A percentile compares a stretch with the other conserved stretches of the same genome.
Conservation (phyloP, 805 yeast species). For the Yarrowia divulgata region DNA sequence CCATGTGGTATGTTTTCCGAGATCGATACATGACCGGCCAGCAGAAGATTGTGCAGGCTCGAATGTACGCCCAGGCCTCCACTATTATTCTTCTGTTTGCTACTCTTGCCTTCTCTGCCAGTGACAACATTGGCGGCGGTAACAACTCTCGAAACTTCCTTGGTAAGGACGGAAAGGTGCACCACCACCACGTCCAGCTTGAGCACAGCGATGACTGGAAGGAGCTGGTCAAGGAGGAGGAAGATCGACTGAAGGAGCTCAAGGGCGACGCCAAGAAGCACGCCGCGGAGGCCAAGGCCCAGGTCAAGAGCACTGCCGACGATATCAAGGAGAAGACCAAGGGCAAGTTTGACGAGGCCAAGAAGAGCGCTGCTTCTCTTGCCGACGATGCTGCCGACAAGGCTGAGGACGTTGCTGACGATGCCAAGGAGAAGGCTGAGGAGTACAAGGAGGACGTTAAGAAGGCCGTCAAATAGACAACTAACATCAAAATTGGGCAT, state of each 20-base stretch:
- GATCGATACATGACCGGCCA: conserved; percentile 77
- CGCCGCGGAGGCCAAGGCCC: conserved; percentile 6
- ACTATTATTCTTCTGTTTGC: conserved; percentile 63
- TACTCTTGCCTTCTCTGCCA: conserved; percentile 26
- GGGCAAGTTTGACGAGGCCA: conserved; percentile 34
- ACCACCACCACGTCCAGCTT: conserved; percentile 34
- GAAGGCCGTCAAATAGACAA: conserved; percentile 29
- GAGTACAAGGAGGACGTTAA: conserved; percentile 30
- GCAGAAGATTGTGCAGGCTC: conserved; percentile 86
- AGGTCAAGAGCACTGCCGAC: conserved; percentile 29
- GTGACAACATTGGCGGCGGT: conserved; percentile 12
- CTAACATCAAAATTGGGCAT: conserved; percentile 6
- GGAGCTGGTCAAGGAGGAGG: conserved; percentile 56
- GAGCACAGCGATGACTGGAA: conserved; percentile 54
- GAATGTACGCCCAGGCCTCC: conserved; percentile 89
- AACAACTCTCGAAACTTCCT: conserved; percentile 28
- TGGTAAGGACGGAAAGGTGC: conserved; percentile 34
- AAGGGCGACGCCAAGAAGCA: conserved; percentile 7
- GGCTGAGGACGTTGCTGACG: conserved; percentile 19
- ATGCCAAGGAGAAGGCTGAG: conserved; percentile 23
- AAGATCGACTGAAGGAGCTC: conserved; percentile 46
- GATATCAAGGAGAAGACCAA: conserved; percentile 33
- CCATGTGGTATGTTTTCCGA: conserved; percentile 76
- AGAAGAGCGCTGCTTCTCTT: conserved; percentile 2
- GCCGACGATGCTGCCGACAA: conserved; percentile 22